Percentiles rank a stretch among this genome's conserved stretches.
These are phyloP conservation scores for Dothidotthia symphoricarpi DNA, from an alignment of 2,329 filamentous ascomycete genomes.

Conservation along the genomic window DNA sequence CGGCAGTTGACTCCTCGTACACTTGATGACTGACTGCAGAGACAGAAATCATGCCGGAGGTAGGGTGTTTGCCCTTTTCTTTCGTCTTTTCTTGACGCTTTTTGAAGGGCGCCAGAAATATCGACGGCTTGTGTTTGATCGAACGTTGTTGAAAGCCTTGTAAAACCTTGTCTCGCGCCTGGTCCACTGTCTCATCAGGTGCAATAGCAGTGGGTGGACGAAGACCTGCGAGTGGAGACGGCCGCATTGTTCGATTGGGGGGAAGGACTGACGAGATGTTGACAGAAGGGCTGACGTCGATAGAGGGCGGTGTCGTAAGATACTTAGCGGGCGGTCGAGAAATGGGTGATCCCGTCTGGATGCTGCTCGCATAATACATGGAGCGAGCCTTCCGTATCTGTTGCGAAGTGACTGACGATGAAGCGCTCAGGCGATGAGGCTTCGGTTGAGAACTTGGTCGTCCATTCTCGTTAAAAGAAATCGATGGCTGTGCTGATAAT, in stretches of 20 bases:
- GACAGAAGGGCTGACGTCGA: conserved; percentile 7
- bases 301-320: conserved; percentile 25
- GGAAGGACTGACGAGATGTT: neutral
- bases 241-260: conserved; percentile 8
- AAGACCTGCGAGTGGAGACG: conserved; percentile 22
- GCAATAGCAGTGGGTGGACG: conserved; percentile 29
- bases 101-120: conserved; percentile 47
- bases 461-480: conserved; percentile 23
- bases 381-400: conserved; percentile 41
- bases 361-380: conserved; percentile 42
- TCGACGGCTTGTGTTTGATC: conserved; percentile 44
- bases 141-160: conserved; percentile 44
- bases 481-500: conserved; percentile 21
- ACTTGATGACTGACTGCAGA: conserved; percentile 9
- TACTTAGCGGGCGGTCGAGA: conserved; percentile 35
- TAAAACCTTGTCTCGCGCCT: conserved; percentile 43
- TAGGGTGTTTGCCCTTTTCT: conserved; percentile 15
- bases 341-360: conserved; percentile 40
- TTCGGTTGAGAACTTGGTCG: conserved; percentile 30
- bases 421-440: conserved; percentile 19
- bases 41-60: conserved; percentile 18
- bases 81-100: conserved; percentile 40
- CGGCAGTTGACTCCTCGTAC: conserved; percentile 7
- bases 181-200: conserved; percentile 27
- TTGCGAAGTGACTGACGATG: conserved; percentile 32